A percentile compares a stretch with the other conserved stretches of the same genome.
Conservation (phyloP, 2,329 filamentous ascomycete genomes). For the Fusarium sp. region DNA sequence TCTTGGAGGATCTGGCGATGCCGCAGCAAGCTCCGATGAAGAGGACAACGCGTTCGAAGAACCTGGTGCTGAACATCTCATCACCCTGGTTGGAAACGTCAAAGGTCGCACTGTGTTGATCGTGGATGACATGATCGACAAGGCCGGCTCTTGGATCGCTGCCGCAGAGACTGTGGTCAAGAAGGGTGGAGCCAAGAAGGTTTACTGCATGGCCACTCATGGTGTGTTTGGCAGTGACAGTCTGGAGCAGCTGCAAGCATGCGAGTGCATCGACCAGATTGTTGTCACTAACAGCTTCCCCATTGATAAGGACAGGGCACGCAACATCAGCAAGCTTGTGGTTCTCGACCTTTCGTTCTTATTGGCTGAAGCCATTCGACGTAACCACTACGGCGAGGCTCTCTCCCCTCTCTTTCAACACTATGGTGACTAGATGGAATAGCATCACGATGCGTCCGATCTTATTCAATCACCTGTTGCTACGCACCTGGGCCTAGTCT, state of each 20-base stretch:
- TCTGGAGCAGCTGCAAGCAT: conserved; percentile 89
- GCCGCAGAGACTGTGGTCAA: conserved; percentile 97
- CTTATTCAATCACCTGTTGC: conserved; percentile 24
- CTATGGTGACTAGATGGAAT: conserved; percentile 64
- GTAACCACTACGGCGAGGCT: conserved; percentile 96
- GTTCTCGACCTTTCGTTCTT: conserved; percentile 90
- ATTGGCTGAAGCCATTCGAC: conserved; percentile 90
- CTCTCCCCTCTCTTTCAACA: conserved; percentile 79
- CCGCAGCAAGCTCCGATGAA: conserved; percentile 85
- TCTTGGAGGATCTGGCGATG: conserved; percentile 87
- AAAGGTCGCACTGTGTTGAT: conserved; percentile 90
- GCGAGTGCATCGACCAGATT: conserved; percentile 93
- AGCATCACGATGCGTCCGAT: conserved; percentile 11
- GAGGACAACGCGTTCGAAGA: conserved; percentile 91
- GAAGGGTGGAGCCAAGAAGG: conserved; percentile 88
- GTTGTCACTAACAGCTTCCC: conserved; percentile 98
- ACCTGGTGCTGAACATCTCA: conserved; percentile 88
- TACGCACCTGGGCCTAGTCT: conserved; percentile 18
- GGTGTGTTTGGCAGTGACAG: conserved; percentile 93
- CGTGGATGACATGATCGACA: conserved; percentile 99
- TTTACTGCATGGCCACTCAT: conserved; percentile 98
- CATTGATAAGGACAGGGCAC: conserved; percentile 80
- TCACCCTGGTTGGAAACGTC: conserved; percentile 97
- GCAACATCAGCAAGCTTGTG: conserved; percentile 83
- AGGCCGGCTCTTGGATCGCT: conserved; percentile 95